phyloP scores from a whole-genome alignment of 129 eudicot species.

The Tagetes patula region DNA sequence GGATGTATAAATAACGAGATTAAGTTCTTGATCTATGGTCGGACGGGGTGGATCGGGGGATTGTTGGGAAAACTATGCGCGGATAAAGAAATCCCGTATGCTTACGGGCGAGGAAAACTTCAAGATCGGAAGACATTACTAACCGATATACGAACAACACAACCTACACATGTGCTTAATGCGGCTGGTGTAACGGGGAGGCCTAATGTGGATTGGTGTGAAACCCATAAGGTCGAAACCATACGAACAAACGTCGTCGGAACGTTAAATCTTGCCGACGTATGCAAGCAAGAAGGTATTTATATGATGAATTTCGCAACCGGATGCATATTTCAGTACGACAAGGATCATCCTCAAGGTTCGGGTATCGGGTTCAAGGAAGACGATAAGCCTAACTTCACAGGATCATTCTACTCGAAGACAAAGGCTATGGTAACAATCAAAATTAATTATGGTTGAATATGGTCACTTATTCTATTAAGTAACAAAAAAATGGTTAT shows the following conservation, averaged over 20 bases:
- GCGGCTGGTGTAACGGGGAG: constrained; percentile 44
- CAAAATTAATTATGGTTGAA: too few relatives aligned
- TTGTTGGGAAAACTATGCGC: constrained; percentile 35
- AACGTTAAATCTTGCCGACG: constrained; percentile 39
- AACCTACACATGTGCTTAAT: constrained; percentile 42
- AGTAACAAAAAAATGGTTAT: background rate
- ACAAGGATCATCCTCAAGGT: constrained; percentile 39
- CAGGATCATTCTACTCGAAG: constrained; percentile 44
- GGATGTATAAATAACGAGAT: constrained; percentile 16
- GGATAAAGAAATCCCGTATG: constrained; percentile 36
- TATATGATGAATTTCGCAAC: constrained; percentile 40
- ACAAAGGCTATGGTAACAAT: constrained; percentile 42
- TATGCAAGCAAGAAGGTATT: constrained; percentile 42
- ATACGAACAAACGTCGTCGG: constrained; percentile 40
- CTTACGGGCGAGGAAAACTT: constrained; percentile 38
- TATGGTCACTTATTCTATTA: too few relatives aligned
- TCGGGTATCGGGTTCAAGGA: constrained; percentile 46
- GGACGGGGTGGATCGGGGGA: constrained; percentile 48
- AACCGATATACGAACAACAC: constrained; percentile 30
- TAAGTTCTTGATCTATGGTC: constrained; percentile 44
- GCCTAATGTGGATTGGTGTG: constrained; percentile 49
- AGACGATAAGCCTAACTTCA: constrained; percentile 42
- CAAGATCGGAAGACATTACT: constrained; percentile 36
- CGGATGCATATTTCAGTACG: constrained; percentile 42
- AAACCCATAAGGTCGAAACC: constrained; percentile 37